Percentiles rank a stretch among this genome's conserved stretches.
These are phyloP conservation scores for Epichloe typhina DNA, from an alignment of 2,329 filamentous ascomycete species.

Conservation along the genomic window DNA sequence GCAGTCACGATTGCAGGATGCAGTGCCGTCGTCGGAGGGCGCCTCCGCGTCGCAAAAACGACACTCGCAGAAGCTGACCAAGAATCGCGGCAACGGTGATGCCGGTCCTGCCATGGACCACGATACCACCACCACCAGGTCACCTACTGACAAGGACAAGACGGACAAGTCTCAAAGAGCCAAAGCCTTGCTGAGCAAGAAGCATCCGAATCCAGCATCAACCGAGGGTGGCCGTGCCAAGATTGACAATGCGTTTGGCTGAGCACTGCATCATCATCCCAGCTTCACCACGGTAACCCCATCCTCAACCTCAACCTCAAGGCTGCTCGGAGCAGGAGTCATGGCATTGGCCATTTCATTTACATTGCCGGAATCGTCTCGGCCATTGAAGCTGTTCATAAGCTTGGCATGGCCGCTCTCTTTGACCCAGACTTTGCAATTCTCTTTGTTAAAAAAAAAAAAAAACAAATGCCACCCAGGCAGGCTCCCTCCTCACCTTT, in stretches of 20 bases:
- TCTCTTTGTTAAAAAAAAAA: too few relatives aligned
- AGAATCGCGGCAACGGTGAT: constrained; percentile 26
- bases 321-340: too few relatives aligned
- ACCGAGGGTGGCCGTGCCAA: not conserved
- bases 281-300: not conserved
- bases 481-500: too few relatives aligned
- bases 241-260: not conserved
- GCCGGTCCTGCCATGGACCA: constrained; percentile 13
- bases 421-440: too few relatives aligned
- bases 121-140: constrained; percentile 5
- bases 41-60: constrained; percentile 16
- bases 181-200: constrained; percentile 25
- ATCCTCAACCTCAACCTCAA: too few relatives aligned
- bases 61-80: constrained; percentile 29
- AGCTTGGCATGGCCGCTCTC: too few relatives aligned
- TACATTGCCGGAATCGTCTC: too few relatives aligned
- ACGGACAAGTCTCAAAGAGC: constrained; percentile 8
- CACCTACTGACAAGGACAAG: constrained; percentile 5
- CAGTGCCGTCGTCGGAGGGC: not conserved
- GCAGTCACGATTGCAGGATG: constrained; percentile 15
- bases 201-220: constrained; percentile 4
- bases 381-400: too few relatives aligned
- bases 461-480: too few relatives aligned
- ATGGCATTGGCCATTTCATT: too few relatives aligned
- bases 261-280: not conserved